Evolutionary conservation across 2,329 filamentous ascomycete genomes (phyloP).

Genomic region (Neophaeococcomyces mojaviensis): DNA sequence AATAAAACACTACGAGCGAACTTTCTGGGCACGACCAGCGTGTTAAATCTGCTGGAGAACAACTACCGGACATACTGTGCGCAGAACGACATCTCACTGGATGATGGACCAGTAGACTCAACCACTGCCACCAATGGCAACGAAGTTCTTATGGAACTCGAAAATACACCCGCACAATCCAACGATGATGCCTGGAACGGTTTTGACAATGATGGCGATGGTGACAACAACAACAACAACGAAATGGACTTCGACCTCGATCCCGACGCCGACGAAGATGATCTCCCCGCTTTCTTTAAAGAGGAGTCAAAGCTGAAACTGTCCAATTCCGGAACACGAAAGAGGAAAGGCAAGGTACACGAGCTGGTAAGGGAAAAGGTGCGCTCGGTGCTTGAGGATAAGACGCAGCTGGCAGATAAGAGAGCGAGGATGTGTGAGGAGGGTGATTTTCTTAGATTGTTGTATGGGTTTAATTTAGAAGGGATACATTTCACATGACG

Average conservation of each 20-base stretch:
- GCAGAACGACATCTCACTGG: slow-evolving; percentile 70
- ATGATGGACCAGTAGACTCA: slow-evolving; percentile 50
- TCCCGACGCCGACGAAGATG: slow-evolving; percentile 46
- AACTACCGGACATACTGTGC: slow-evolving; percentile 91
- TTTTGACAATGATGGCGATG: slow-evolving; percentile 16
- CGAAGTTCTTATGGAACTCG: slow-evolving; percentile 34
- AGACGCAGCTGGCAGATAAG: slow-evolving; percentile 72
- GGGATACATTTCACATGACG: slow-evolving; percentile 79
- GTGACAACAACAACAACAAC: slow-evolving; percentile 30
- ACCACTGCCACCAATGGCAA: slow-evolving; percentile 3
- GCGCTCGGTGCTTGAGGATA: slow-evolving; percentile 70
- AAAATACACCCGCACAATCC: slow-evolving; percentile 14
- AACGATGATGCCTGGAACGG: slow-evolving; percentile 23
- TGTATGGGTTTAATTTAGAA: slow-evolving; percentile 81
- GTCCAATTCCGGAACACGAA: slow-evolving; percentile 46
- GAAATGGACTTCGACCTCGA: slow-evolving; percentile 47
- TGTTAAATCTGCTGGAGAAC: slow-evolving; percentile 72
- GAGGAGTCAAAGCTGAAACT: slow-evolving; percentile 36
- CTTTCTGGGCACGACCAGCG: slow-evolving; percentile 72
- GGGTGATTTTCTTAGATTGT: slow-evolving; percentile 76
- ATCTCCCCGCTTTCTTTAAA: slow-evolving; percentile 78
- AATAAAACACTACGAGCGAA: slow-evolving; percentile 81
- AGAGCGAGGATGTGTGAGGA: slow-evolving; percentile 82
- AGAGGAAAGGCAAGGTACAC: slow-evolving; percentile 71
- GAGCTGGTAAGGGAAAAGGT: slow-evolving; percentile 83